Evolutionary conservation across 768 basidiomycete species (phyloP).

Genomic region (Galerina marginata): DNA sequence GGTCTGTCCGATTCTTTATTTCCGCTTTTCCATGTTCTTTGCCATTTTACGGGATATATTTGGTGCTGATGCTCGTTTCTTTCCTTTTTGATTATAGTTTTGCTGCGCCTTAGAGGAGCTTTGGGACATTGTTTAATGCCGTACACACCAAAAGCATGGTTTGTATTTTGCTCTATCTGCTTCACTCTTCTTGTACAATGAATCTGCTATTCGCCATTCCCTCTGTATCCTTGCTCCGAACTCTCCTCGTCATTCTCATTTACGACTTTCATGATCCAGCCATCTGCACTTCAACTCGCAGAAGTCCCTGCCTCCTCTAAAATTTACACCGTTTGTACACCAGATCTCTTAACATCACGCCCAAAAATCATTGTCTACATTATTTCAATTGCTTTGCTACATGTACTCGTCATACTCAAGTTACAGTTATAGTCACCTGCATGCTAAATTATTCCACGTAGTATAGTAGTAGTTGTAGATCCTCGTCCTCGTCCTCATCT

Average conservation of each 20-base stretch:
- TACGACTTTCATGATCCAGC: constrained; percentile 31
- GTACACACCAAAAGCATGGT: neutral
- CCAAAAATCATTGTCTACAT: neutral
- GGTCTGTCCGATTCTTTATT: constrained; percentile 50
- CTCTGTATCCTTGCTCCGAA: neutral
- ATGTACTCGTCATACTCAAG: too few relatives aligned
- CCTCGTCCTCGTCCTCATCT: too few relatives aligned
- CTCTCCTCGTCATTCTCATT: neutral
- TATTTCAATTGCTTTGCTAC: neutral
- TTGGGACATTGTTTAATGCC: constrained; percentile 83
- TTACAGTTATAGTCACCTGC: too few relatives aligned
- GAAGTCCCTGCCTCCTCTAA: constrained; percentile 19
- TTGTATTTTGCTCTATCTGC: too few relatives aligned
- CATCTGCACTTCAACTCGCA: constrained; percentile 55
- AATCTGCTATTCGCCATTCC: constrained; percentile 2
- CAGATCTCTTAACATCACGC: neutral
- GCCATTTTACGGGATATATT: neutral
- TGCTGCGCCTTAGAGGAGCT: constrained; percentile 93
- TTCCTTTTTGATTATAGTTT: constrained; percentile 55
- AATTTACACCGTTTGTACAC: constrained; percentile 5
- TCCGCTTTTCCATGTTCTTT: constrained; percentile 6
- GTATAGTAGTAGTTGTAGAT: too few relatives aligned
- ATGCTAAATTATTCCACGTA: too few relatives aligned
- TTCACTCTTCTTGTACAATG: neutral
- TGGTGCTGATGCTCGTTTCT: neutral